Percentiles rank a stretch among this genome's conserved stretches.
Conservation (phyloP, 371 early-diverging fungal species). For the Mucor racemosus region DNA sequence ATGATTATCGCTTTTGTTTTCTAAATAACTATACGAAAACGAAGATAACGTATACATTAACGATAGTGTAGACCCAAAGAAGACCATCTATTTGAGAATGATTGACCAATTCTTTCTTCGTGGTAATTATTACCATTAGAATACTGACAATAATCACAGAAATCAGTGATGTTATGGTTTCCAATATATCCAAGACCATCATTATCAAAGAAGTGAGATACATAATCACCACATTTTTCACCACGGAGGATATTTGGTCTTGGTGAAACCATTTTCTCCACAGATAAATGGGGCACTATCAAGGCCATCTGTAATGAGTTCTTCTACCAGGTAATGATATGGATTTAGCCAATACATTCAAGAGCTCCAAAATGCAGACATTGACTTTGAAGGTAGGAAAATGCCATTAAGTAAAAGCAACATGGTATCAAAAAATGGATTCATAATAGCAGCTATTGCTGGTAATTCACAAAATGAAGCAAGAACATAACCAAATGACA, state of each 20-base stretch:
- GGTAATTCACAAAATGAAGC: too few species aligned
- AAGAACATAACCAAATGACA: conserved; percentile 66
- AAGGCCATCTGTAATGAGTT: conserved; percentile 66
- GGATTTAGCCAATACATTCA: conserved; percentile 78
- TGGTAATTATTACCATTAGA: conserved; percentile 59
- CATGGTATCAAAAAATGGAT: too few species aligned
- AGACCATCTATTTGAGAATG: conserved; percentile 64
- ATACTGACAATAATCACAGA: conserved; percentile 68
- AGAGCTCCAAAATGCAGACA: too few species aligned
- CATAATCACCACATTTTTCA: conserved; percentile 62
- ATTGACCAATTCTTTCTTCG: conserved; percentile 19
- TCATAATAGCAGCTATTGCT: too few species aligned
- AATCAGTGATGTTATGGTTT: conserved; percentile 42
- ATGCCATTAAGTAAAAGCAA: too few species aligned
- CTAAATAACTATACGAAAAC: conserved; percentile 23
- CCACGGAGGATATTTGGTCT: conserved; percentile 58
- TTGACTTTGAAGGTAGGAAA: too few species aligned
- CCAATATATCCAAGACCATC: conserved; percentile 64
- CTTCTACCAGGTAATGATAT: conserved; percentile 72
- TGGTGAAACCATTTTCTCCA: conserved; percentile 39
- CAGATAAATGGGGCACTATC: conserved; percentile 52
- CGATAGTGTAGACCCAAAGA: conserved; percentile 50
- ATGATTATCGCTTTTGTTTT: conserved; percentile 29
- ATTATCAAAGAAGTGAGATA: conserved; percentile 47
- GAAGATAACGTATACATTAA: conserved; percentile 49